These are phyloP conservation scores for Tripterygium wilfordii DNA, from an alignment of 177 flowering plant genomes.

Conservation along the genomic window DNA sequence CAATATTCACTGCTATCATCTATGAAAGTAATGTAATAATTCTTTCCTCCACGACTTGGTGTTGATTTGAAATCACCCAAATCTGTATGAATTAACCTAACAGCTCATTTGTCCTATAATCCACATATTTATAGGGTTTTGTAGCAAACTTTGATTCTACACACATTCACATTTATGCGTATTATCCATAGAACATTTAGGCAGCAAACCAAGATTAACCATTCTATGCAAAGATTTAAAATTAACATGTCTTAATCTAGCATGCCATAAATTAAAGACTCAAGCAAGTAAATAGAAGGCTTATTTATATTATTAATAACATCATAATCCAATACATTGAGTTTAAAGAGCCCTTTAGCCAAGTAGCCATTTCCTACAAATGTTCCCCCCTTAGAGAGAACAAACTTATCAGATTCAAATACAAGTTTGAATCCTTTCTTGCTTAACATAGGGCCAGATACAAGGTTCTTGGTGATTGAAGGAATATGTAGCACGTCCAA, in stretches of 20 bases:
- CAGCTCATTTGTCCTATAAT: not conserved
- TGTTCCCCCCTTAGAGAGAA: too few species aligned
- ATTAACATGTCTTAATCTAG: constrained; percentile 6
- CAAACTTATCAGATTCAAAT: too few species aligned
- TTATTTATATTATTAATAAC: not conserved
- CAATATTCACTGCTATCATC: constrained; percentile 1
- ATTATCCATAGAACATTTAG: not conserved
- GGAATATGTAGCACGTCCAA: too few species aligned
- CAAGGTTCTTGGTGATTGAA: too few species aligned
- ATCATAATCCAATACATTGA: too few species aligned
- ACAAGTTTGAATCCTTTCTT: too few species aligned
- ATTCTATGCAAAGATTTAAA: not conserved
- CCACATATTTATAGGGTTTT: not conserved
- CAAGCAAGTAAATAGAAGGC: not conserved
- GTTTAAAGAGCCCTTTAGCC: too few species aligned
- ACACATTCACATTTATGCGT: constrained; percentile 1
- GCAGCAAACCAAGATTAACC: not conserved
- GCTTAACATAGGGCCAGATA: too few species aligned
- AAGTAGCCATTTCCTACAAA: too few species aligned
- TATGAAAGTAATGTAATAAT: constrained; percentile 3
- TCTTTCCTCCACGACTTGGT: constrained; percentile 2
- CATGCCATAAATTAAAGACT: constrained; percentile 7
- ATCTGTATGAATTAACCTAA: too few species aligned
- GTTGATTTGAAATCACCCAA: not conserved
- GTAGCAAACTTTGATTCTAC: constrained; percentile 1